Conservation (phyloP, 2,329 filamentous ascomycete species). For the Neocucurbitaria cava region DNA sequence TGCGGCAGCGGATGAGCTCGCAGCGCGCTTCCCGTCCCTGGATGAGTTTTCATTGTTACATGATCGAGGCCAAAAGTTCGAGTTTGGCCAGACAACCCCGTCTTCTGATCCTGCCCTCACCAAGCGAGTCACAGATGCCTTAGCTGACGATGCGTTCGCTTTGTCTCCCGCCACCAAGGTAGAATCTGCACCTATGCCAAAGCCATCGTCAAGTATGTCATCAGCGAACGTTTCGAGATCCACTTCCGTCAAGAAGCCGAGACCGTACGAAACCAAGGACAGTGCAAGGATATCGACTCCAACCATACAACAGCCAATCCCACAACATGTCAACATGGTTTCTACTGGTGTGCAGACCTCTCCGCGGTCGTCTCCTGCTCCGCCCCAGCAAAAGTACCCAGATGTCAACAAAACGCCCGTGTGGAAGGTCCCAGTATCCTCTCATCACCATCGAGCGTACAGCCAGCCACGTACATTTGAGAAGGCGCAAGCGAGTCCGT, state of each 20-base stretch:
- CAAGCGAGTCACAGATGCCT: conserved; percentile 73
- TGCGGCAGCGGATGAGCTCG: conserved; percentile 76
- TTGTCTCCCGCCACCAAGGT: conserved; percentile 47
- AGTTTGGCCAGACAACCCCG: conserved; percentile 65
- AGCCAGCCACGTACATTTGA: conserved; percentile 58
- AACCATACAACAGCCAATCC: conserved; percentile 53
- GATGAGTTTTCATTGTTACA: conserved; percentile 93
- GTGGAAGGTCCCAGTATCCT: conserved; percentile 59
- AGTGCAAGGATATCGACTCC: conserved; percentile 34
- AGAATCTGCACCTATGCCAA: conserved; percentile 36
- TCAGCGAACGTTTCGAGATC: conserved; percentile 41
- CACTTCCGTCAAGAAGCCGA: conserved; percentile 41
- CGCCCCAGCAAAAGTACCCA: conserved; percentile 41
- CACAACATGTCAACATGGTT: conserved; percentile 62
- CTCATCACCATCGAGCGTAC: conserved; percentile 53
- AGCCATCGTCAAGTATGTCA: conserved; percentile 37
- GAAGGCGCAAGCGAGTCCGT: conserved; percentile 43
- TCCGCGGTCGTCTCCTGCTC: conserved; percentile 54
- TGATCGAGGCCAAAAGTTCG: conserved; percentile 82
- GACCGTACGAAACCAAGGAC: conserved; percentile 29
- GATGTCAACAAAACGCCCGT: conserved; percentile 56
- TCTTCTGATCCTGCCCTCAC: conserved; percentile 60
- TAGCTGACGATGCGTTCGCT: conserved; percentile 86
- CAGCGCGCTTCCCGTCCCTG: conserved; percentile 83
- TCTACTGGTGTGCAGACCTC: conserved; percentile 84